These are phyloP conservation scores for Parvularia atlantis DNA, from an alignment of 78 protist genomes.

Conservation along the genomic window DNA sequence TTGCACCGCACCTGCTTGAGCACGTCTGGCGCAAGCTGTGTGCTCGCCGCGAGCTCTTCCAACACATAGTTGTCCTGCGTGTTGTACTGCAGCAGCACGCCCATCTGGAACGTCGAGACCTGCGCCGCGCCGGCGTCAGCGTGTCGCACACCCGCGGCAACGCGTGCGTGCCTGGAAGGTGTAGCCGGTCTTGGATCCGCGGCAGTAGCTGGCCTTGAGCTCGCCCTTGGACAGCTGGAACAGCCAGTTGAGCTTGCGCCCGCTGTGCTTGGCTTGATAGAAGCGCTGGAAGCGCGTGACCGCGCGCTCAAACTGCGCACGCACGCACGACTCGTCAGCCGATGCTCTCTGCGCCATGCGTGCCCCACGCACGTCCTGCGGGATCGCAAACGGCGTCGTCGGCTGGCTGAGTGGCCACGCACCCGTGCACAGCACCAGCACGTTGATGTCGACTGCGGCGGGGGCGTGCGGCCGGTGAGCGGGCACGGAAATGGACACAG, in stretches of 20 bases:
- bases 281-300: constrained; percentile 1
- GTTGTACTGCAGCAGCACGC: constrained; percentile 60
- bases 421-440: constrained; percentile 56
- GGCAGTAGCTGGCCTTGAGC: constrained; percentile 30
- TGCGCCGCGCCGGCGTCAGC: too few relatives aligned
- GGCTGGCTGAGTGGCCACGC: constrained; percentile 69
- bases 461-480: background rate
- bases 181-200: constrained; percentile 23
- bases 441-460: constrained; percentile 45
- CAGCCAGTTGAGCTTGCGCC: constrained; percentile 72
- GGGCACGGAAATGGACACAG: background rate
- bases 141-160: too few relatives aligned
- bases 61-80: constrained; percentile 15
- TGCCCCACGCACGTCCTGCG: too few relatives aligned
- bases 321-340: too few relatives aligned
- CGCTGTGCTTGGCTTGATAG: constrained; percentile 39
- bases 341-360: too few relatives aligned
- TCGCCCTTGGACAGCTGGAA: constrained; percentile 73
- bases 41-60: too few relatives aligned
- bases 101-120: constrained; percentile 60
- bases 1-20: too few relatives aligned
- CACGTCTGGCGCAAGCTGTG: too few relatives aligned
- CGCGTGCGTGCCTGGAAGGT: too few relatives aligned
- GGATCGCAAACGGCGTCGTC: constrained; percentile 37
- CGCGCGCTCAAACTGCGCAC: background rate